Evolutionary conservation across 306 rosid species (phyloP).

Genomic region (Casuarina cunninghamiana): DNA sequence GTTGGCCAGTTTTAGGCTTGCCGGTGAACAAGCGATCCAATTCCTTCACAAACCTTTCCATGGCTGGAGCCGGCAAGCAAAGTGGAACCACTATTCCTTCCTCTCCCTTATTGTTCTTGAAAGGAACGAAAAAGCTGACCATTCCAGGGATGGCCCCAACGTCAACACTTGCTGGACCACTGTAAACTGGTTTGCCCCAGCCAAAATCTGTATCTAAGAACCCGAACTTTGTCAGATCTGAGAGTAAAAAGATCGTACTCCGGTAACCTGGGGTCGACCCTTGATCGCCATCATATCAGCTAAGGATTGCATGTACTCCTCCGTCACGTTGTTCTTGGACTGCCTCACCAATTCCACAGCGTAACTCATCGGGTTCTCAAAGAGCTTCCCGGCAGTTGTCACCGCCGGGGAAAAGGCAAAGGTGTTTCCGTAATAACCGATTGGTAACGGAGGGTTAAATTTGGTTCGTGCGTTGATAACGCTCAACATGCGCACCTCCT

Average conservation of each 20-base stretch:
- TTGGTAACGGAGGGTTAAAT: not conserved
- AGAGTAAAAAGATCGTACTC: conserved; percentile 42
- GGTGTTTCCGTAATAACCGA: conserved; percentile 38
- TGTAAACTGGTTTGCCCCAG: conserved; percentile 60
- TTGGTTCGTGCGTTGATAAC: conserved; percentile 2
- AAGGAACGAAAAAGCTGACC: conserved; percentile 42
- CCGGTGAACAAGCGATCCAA: conserved; percentile 21
- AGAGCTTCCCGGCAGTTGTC: not conserved
- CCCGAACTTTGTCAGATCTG: conserved; percentile 54
- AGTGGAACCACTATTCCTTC: conserved; percentile 52
- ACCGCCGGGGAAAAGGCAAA: conserved; percentile 8
- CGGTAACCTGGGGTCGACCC: conserved; percentile 47
- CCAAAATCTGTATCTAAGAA: conserved; percentile 54
- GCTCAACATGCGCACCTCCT: conserved; percentile 21
- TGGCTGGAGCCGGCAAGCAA: conserved; percentile 45
- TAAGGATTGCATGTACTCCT: conserved; percentile 55
- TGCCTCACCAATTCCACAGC: conserved; percentile 33
- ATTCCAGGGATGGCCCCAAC: conserved; percentile 54
- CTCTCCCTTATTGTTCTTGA: conserved; percentile 34
- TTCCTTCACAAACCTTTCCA: conserved; percentile 42
- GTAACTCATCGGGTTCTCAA: conserved; percentile 14
- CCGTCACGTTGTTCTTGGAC: conserved; percentile 16
- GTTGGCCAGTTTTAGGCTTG: not conserved
- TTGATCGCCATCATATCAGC: conserved; percentile 50
- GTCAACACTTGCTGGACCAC: conserved; percentile 56